Conservation (phyloP, 2,329 filamentous ascomycete genomes). For the Talaromyces amestolkiae region DNA sequence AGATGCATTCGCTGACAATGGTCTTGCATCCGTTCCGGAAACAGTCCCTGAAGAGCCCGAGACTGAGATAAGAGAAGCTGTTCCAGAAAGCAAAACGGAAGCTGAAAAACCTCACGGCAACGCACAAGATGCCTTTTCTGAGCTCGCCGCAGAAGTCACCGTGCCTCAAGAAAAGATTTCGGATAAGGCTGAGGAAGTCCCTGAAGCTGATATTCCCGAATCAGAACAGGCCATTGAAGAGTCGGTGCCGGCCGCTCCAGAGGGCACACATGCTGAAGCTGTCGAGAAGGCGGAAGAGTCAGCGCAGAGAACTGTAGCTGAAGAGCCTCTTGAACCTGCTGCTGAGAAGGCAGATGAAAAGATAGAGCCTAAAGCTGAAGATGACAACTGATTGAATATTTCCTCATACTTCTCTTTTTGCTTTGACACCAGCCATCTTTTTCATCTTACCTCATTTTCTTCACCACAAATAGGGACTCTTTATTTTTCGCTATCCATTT, state of each 20-base stretch:
- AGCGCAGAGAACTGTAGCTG: neutral
- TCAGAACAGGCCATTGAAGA: neutral
- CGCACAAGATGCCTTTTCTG: neutral
- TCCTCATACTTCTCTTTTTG: neutral
- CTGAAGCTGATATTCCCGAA: neutral
- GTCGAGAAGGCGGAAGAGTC: conserved; percentile 4
- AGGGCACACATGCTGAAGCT: neutral
- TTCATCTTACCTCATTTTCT: neutral
- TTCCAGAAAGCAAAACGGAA: neutral
- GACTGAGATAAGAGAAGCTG: neutral
- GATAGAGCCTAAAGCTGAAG: neutral
- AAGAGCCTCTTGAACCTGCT: neutral
- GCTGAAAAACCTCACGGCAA: neutral
- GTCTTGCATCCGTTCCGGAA: conserved; percentile 2
- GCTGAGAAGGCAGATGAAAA: neutral
- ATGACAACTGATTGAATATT: neutral
- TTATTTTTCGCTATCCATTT: neutral
- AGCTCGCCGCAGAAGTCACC: neutral
- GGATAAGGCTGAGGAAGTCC: neutral
- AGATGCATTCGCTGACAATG: neutral
- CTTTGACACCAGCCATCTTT: neutral
- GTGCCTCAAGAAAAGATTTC: neutral
- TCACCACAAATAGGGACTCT: neutral
- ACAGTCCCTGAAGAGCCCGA: conserved; percentile 1
- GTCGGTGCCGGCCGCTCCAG: neutral